Evolutionary conservation across 2,329 filamentous ascomycete species (phyloP).

Genomic region (Niveomyces coronatus): DNA sequence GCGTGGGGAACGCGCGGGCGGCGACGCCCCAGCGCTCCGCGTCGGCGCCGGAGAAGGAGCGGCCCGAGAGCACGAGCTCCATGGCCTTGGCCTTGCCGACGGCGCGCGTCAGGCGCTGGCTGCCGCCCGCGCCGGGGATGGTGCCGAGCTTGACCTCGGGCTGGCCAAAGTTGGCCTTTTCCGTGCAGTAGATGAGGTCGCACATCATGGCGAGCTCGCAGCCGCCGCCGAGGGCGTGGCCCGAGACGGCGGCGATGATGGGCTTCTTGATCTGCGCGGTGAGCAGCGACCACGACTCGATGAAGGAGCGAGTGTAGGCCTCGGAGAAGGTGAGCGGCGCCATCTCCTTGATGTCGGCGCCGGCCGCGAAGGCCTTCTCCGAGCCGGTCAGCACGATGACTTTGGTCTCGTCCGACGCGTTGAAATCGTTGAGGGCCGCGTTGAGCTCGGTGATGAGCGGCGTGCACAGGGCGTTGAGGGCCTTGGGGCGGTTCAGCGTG

Average conservation of each 20-base stretch:
- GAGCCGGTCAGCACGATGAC: constrained; percentile 83
- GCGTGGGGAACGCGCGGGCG: constrained; percentile 66
- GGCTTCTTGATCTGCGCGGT: constrained; percentile 83
- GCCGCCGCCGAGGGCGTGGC: constrained; percentile 87
- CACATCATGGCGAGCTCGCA: constrained; percentile 98
- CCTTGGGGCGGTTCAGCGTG: constrained; percentile 87
- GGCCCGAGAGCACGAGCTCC: constrained; percentile 83
- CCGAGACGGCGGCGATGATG: constrained; percentile 86
- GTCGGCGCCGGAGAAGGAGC: constrained; percentile 72
- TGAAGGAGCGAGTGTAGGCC: constrained; percentile 85
- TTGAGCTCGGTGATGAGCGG: constrained; percentile 88
- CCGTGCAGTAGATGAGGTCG: constrained; percentile 86
- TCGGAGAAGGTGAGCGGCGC: constrained; percentile 77
- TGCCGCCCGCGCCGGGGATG: constrained; percentile 85
- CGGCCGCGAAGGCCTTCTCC: constrained; percentile 83
- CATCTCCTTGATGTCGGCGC: constrained; percentile 99
- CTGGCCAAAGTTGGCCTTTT: constrained; percentile 83
- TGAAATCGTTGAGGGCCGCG: constrained; percentile 60
- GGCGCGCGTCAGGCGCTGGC: constrained; percentile 74
- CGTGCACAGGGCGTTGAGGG: constrained; percentile 85
- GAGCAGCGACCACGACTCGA: constrained; percentile 85
- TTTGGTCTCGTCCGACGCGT: constrained; percentile 56
- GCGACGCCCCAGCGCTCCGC: constrained; percentile 88
- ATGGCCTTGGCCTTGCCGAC: constrained; percentile 80
- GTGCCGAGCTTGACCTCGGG: constrained; percentile 94